Evolutionary conservation across 352 stramenopile genomes (phyloP), one percentile per base, ranked within the genome.

Genomic region (Globisporangium nagaii): DNA sequence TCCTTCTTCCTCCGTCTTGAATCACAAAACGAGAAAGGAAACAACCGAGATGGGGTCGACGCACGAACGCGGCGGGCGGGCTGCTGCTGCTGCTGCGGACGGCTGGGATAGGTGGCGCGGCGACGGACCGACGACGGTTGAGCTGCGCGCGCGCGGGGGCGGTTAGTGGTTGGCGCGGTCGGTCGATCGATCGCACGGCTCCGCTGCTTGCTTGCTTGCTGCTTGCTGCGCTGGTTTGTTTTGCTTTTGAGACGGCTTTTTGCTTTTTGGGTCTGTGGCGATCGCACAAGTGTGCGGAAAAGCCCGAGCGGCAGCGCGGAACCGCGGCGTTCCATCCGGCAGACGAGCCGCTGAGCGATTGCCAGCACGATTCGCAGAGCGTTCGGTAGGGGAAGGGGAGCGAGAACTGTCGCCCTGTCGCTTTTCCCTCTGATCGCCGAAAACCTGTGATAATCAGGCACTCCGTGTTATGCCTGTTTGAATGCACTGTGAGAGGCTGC

Each of bases 1-100:
- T 27, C 22, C 45, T 39, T 37, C 45, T 53, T 53, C 45, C 41
- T 53, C 31, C n/a, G n/a, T 37, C 45, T 42, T 53, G 45, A 53
- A 53, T 12, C 40, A 37, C 42, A 20, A 32, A 19, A 49, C 17
- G 22, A 37, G 36, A 35, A 49, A 35, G 40, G 28, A 13, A 37
- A 37, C n/a, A 11, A 44, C 20, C n/a, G n/a, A n/a, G 43, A 36
- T 24, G 25, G 15, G 43, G 12, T n/a, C n/a, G n/a, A n/a, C 24
- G 28, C 42, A 35, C 42, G 25, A 20, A 19, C 30, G 43, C 24
- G 27, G 17, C 43, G 15, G 25, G 11, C 19, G 25, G 37, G 17
- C 22, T 41, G 36, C 7, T 41, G n/a, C n/a, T 41, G 36, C 19
- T 22, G 36, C 36, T 24, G 15, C 12, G 15, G 36, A 0, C 17